Evolutionary conservation across 371 early-diverging fungal species (phyloP), one percentile per base, ranked within the genome.

Genomic region (Capillidium rhysosporum): DNA sequence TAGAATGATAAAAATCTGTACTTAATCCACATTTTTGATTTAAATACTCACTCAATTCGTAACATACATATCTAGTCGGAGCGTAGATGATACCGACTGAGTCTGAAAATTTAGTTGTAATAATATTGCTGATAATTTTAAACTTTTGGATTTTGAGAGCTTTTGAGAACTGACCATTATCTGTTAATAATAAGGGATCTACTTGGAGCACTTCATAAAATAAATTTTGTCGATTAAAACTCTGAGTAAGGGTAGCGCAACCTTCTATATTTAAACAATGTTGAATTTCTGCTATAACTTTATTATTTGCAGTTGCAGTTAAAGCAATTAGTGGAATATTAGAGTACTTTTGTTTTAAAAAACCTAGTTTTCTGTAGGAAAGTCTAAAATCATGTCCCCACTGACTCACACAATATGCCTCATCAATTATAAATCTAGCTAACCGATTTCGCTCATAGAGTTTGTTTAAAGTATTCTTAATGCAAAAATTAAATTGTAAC

Each of bases 301-400:
- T 79, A 30, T 75, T 73, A 57, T 93, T 98, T 5, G 98, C 98
- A 0, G 99, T 98, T 1, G 99, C 99, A 0, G 99, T 99, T 28
- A 99, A 69, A 20, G 98, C 98, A 79, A 98, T 96, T 29, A 98
- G 75, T 0, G 98, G 98, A 0, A 97, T 75, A 10, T 73, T 67
- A 0, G 84, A 28, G 47, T 56, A 55, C 29, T 46, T n/a, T 1
- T 3, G 1, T 25, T 46, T 47, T 31, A 55, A n/a, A 21, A 14
- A 28, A 23, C 41, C 38, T 18, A 47, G 26, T 29, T 56, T n/a
- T 12, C 16, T 56, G 24, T 48, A 46, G 20, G 80, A 83, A 0
- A 80, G 79, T 39, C 82, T 75, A 79, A 86, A 98, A 61, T 98
- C 98, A 64, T 93, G 91, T n/a, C 98, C 98, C 98, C 98, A 98